Base-by-base conservation (phyloP, 371 early-diverging fungal genomes). In the Mucor saturninus region DNA sequence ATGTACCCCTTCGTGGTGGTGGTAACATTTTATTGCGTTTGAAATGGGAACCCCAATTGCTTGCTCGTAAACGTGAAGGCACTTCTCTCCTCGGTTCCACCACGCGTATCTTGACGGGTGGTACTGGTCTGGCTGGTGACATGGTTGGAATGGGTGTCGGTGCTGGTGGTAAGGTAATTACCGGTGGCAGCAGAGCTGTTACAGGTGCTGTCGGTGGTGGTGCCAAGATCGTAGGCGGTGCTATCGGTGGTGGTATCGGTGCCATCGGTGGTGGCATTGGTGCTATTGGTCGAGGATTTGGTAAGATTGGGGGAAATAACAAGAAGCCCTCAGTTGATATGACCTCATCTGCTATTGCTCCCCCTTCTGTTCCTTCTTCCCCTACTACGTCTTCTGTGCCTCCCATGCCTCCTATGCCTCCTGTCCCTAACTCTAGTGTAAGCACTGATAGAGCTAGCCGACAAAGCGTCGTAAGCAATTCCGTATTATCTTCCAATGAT, bases 21-120 rank as follows among this genome's bases (percentile, higher is more conserved):
- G 69, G 64, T 37, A 42, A 28, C 1, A 35, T 75, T 37, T 46
- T 30, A 15, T 30, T 75, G 14, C 65, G 69, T 31, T 8, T 75
- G 35, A 62, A 68, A 32, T 75, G 75, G 75, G 65, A 75, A 14
- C 75, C 75, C 39, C 69, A 75, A 43, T 50, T 75, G 11, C 53
- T 75, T 26, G 69, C 72, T 28, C 61, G 66, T 15, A 65, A 69
- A 53, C 68, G 68, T 38, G 51, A 43, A 28, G 66, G 64, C 6
- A 75, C 75, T 7, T 60, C 68, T 3, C 29, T 75, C 8, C 28
- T 71, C 1, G 59, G 72, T 5, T 56, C 67, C 1, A 69, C 72
- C 3, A 69, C 69, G 3, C 52, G 62, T 13, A 53, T 67, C 11
- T 31, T 71, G 9, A 39, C 60, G 2, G 28, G 62, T 29, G 68